Conservation (phyloP, 768 basidiomycete genomes). For the Naganishia vishniacii region DNA sequence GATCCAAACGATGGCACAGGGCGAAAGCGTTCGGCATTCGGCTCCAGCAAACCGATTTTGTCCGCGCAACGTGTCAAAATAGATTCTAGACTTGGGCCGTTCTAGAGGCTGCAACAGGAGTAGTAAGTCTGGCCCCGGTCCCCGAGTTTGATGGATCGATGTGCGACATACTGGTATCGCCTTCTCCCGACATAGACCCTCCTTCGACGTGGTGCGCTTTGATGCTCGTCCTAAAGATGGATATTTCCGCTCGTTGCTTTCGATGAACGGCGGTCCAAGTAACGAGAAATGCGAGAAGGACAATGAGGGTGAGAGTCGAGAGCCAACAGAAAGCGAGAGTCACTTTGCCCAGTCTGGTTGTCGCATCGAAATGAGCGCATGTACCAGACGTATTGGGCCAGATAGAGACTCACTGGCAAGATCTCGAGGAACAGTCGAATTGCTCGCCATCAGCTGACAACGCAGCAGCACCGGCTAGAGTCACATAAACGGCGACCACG, state of each 20-base stretch:
- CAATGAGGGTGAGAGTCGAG: slow-evolving; percentile 4
- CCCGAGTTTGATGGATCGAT: not conserved
- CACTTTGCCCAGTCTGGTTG: slow-evolving; percentile 2
- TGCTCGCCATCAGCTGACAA: not conserved
- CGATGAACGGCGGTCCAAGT: not conserved
- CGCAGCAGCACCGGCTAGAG: slow-evolving; percentile 7
- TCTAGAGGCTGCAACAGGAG: too few species aligned
- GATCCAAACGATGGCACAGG: too few species aligned
- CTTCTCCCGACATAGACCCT: not conserved
- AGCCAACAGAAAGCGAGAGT: slow-evolving; percentile 11
- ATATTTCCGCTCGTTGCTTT: not conserved
- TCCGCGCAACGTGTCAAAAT: too few species aligned
- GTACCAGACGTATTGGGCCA: not conserved
- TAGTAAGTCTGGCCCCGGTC: not conserved
- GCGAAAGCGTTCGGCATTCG: too few species aligned
- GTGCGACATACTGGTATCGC: not conserved
- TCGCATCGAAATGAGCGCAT: not conserved
- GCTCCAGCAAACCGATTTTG: too few species aligned
- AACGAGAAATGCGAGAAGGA: not conserved
- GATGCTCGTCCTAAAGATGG: slow-evolving; percentile 13
- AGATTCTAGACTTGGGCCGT: too few species aligned
- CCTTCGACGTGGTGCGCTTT: slow-evolving; percentile 12
- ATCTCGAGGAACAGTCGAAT: slow-evolving; percentile 1
- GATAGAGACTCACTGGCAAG: slow-evolving; percentile 17
- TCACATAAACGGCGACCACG: not conserved